A percentile compares a stretch with the other conserved stretches of the same genome.
Evolutionary conservation across 129 eudicot species (phyloP).

Genomic region (Deinandra increscens): DNA sequence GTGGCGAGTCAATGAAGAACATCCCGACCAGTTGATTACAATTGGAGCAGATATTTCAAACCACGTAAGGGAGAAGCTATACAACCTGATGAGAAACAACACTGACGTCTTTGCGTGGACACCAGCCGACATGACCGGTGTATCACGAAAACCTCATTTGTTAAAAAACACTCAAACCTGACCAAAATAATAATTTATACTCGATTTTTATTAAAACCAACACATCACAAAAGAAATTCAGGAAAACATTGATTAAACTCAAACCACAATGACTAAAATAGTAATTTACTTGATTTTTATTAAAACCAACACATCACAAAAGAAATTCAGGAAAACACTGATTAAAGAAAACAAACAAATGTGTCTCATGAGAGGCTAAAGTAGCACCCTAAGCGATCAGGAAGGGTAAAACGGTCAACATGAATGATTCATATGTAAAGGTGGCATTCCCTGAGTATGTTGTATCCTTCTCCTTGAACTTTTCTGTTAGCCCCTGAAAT

Average conservation of each 20-base stretch:
- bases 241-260: conserved; percentile 2
- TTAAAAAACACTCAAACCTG: too few species aligned
- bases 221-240: conserved; percentile 13
- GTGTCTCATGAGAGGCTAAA: not conserved
- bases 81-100: too few species aligned
- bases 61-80: too few species aligned
- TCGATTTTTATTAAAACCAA: conserved; percentile 22
- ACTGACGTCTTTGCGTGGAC: too few species aligned
- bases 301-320: conserved; percentile 9
- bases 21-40: too few species aligned
- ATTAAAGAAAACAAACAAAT: not conserved
- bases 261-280: too few species aligned
- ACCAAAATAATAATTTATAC: too few species aligned
- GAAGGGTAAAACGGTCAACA: conserved; percentile 84
- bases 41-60: too few species aligned
- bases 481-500: conserved; percentile 87
- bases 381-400: conserved; percentile 86
- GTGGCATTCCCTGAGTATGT: conserved; percentile 66
- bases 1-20: too few species aligned
- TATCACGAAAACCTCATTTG: too few species aligned
- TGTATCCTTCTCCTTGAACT: conserved; percentile 88
- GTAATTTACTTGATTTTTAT: too few species aligned
- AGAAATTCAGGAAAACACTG: conserved; percentile 14
- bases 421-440: conserved; percentile 71
- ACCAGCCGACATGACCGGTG: too few species aligned